Percentiles rank a stretch among this genome's conserved stretches.
These are phyloP conservation scores for Micractinium sp. DNA, from an alignment of 139 green algal species.

Conservation along the genomic window DNA sequence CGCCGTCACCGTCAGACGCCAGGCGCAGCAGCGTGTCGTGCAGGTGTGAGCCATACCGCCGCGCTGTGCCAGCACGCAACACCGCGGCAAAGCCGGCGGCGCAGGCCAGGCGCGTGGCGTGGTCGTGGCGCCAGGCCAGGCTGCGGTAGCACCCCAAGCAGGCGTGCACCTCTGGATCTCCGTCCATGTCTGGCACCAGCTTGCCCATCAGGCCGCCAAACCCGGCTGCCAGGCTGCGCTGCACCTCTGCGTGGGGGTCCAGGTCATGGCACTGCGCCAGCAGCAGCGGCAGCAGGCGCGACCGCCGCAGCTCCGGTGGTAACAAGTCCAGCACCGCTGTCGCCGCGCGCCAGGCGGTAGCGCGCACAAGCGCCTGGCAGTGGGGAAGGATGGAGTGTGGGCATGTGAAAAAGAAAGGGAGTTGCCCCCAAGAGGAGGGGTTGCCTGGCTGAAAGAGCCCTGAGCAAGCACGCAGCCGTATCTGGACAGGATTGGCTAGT, in stretches of 20 bases:
- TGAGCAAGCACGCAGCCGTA: too few species aligned
- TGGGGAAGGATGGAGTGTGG: background rate
- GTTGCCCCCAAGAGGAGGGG: too few species aligned
- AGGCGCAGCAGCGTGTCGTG: slow-evolving; percentile 57
- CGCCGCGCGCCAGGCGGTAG: slow-evolving; percentile 44
- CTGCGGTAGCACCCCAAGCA: slow-evolving; percentile 57
- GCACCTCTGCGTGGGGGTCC: slow-evolving; percentile 61
- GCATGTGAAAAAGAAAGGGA: background rate
- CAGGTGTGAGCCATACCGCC: slow-evolving; percentile 52
- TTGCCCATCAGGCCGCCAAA: slow-evolving; percentile 55
- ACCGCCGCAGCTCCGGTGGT: slow-evolving; percentile 49
- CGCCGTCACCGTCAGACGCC: slow-evolving; percentile 41
- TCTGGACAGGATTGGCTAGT: too few species aligned
- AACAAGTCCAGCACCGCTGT: slow-evolving; percentile 49
- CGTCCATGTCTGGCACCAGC: slow-evolving; percentile 58
- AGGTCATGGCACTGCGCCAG: slow-evolving; percentile 62
- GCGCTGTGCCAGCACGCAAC: slow-evolving; percentile 35
- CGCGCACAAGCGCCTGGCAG: slow-evolving; percentile 40
- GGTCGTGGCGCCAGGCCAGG: slow-evolving; percentile 52
- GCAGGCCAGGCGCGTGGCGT: slow-evolving; percentile 50
- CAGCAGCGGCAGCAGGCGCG: slow-evolving; percentile 31
- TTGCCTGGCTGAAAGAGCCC: too few species aligned
- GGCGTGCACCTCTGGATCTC: slow-evolving; percentile 47
- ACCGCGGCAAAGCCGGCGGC: slow-evolving; percentile 41
- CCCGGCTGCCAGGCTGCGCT: slow-evolving; percentile 53